A percentile compares a stretch with the other conserved stretches of the same genome.
phyloP scores from a whole-genome alignment of 495 filamentous ascomycete genomes.

The Peziza echinospora region DNA sequence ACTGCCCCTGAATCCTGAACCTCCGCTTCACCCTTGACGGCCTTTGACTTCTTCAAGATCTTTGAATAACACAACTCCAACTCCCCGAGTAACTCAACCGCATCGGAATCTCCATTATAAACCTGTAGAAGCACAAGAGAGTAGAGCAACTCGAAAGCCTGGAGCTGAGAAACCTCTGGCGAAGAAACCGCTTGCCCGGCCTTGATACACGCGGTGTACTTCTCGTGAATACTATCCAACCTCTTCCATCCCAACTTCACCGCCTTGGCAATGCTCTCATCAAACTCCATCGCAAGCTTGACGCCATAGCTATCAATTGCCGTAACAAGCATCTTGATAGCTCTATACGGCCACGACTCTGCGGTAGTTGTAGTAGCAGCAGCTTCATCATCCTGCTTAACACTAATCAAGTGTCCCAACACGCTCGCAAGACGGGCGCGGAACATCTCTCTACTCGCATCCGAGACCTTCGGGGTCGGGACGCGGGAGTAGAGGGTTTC shows the following conservation, averaged over 20 bases:
- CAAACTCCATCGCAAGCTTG: slow-evolving; percentile 36
- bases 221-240: slow-evolving; percentile 34
- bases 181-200: slow-evolving; percentile 15
- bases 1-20: slow-evolving; percentile 44
- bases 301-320: slow-evolving; percentile 22
- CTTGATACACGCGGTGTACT: neutral
- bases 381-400: slow-evolving; percentile 28
- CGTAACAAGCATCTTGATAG: slow-evolving; percentile 30
- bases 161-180: slow-evolving; percentile 23
- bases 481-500: slow-evolving; percentile 1
- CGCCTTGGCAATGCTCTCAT: slow-evolving; percentile 36
- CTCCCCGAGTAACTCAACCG: slow-evolving; percentile 52
- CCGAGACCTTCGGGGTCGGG: slow-evolving; percentile 30
- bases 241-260: slow-evolving; percentile 41
- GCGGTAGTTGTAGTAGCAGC: slow-evolving; percentile 1
- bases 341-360: slow-evolving; percentile 25
- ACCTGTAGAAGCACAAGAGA: slow-evolving; percentile 69
- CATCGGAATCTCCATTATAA: slow-evolving; percentile 74
- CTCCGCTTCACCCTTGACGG: slow-evolving; percentile 29
- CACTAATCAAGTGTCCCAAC: slow-evolving; percentile 39
- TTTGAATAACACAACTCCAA: slow-evolving; percentile 49
- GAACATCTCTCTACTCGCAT: slow-evolving; percentile 43
- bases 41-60: slow-evolving; percentile 19
- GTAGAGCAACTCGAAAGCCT: slow-evolving; percentile 60
- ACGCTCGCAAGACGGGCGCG: slow-evolving; percentile 43